Evolutionary conservation across 148 eudicot species (phyloP), one percentile per base, ranked within the genome.

Genomic region (Fagopyrum homotropicum): DNA sequence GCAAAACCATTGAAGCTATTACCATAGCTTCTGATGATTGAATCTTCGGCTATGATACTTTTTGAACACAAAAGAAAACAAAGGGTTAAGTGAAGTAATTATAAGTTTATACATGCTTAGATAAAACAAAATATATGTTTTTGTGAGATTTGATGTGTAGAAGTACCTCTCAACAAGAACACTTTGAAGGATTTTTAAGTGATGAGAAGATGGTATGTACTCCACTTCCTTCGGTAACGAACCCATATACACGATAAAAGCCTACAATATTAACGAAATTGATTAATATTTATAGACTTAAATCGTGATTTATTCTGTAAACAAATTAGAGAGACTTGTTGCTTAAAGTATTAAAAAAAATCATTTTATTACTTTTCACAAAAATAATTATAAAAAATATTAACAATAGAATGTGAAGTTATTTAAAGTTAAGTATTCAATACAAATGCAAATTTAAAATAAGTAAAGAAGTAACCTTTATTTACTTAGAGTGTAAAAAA

Each of bases 1-100:
- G 76, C 83, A 76, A 86, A 86, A 22, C 80, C 89, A 16, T 86
- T 83, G 83, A 86, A 84, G 45, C 86, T 84, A 72, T 75, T 82
- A 49, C 16, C 55, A 43, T 84, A 86, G 70, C 86, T 79, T 79
- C 86, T 69, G 45, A 81, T 69, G 9, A 81, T 54, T 47, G 81
- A 77, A 10, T 75, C 54, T 0, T 45, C 51, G 15, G 68, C 4
- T 17, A 49, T 69, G 29, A 81, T 77, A 44, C 82, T 64, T 74
- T 68, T 54, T 26, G 6, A 68, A 8, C 56, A 35, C 40, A 61
- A 7, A 29, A 43, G 44, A 70, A 45, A 19, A 56, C 69, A 74
- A 22, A 76, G 44, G 44, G 0, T 7, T 16, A 70, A 0, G 55
- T 51, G 40, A 66, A 54, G 40, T 35, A 35, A 2, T 35, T 35